A percentile compares a stretch with the other conserved stretches of the same genome.
Conservation (phyloP, 2,329 filamentous ascomycete genomes). For the Cladophialophora yegresii region DNA sequence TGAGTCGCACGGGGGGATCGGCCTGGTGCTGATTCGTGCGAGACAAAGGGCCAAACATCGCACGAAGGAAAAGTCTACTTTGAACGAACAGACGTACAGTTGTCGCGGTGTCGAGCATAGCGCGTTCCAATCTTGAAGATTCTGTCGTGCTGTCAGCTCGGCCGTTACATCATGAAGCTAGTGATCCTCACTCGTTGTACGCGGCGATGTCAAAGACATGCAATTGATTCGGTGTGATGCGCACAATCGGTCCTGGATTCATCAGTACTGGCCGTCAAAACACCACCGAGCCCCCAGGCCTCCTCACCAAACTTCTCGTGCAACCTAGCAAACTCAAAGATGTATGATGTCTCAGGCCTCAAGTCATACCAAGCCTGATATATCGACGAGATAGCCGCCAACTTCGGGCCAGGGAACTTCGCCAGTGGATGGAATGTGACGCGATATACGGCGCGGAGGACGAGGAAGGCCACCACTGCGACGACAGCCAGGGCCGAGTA, state of each 20-base stretch:
- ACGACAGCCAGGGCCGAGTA: neutral
- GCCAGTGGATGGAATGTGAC: slow-evolving; percentile 42
- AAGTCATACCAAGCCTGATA: slow-evolving; percentile 36
- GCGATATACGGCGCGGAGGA: slow-evolving; percentile 32
- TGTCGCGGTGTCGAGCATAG: slow-evolving; percentile 12
- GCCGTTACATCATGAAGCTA: neutral
- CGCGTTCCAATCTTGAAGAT: slow-evolving; percentile 24
- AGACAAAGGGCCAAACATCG: neutral
- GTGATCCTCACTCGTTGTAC: slow-evolving; percentile 15
- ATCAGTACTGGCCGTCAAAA: neutral
- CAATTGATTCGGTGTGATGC: slow-evolving; percentile 40
- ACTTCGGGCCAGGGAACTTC: slow-evolving; percentile 42
- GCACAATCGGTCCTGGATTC: slow-evolving; percentile 37
- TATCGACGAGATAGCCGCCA: slow-evolving; percentile 38
- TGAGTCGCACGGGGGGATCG: no score
- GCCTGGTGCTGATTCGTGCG: neutral
- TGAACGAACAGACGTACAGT: neutral
- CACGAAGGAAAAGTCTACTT: neutral
- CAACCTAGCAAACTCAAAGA: slow-evolving; percentile 10
- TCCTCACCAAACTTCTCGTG: slow-evolving; percentile 22
- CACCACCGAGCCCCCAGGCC: neutral
- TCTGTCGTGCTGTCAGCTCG: slow-evolving; percentile 8
- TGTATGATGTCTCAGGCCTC: slow-evolving; percentile 12
- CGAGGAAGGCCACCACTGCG: neutral
- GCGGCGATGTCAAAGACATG: slow-evolving; percentile 37